These are phyloP conservation scores for Alternaria postmessia DNA, from an alignment of 2,329 filamentous ascomycete species.

Conservation along the genomic window DNA sequence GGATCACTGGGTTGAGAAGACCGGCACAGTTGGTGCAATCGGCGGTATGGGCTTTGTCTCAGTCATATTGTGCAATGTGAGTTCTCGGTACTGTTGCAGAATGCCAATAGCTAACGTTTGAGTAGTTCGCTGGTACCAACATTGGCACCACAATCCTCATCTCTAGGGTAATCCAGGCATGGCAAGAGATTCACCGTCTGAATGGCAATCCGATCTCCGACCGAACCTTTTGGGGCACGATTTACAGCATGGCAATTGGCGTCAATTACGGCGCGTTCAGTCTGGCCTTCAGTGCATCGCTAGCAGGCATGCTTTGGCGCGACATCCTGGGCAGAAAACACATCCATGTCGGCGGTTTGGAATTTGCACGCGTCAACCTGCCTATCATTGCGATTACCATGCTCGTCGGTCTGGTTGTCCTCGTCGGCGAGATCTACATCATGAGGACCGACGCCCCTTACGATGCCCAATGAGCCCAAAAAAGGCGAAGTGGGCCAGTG, in stretches of 20 bases:
- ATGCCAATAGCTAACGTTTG: neutral
- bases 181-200: conserved; percentile 66
- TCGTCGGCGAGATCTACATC: conserved; percentile 72
- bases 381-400: conserved; percentile 76
- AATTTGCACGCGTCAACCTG: conserved; percentile 74
- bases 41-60: conserved; percentile 78
- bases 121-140: conserved; percentile 77
- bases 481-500: neutral
- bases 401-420: conserved; percentile 67
- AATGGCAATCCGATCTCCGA: conserved; percentile 63
- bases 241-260: conserved; percentile 75
- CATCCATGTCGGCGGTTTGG: conserved; percentile 68
- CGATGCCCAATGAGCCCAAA: neutral
- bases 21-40: conserved; percentile 72
- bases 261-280: conserved; percentile 81
- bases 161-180: conserved; percentile 73
- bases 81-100: conserved; percentile 41
- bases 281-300: conserved; percentile 73
- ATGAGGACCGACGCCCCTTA: conserved; percentile 47
- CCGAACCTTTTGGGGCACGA: conserved; percentile 75
- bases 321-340: conserved; percentile 74
- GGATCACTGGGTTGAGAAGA: conserved; percentile 75
- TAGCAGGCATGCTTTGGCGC: conserved; percentile 76
- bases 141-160: conserved; percentile 79
- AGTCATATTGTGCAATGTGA: conserved; percentile 75